phyloP scores from a whole-genome alignment of 2,329 filamentous ascomycete species.

The Pseudogymnoascus sp. region DNA sequence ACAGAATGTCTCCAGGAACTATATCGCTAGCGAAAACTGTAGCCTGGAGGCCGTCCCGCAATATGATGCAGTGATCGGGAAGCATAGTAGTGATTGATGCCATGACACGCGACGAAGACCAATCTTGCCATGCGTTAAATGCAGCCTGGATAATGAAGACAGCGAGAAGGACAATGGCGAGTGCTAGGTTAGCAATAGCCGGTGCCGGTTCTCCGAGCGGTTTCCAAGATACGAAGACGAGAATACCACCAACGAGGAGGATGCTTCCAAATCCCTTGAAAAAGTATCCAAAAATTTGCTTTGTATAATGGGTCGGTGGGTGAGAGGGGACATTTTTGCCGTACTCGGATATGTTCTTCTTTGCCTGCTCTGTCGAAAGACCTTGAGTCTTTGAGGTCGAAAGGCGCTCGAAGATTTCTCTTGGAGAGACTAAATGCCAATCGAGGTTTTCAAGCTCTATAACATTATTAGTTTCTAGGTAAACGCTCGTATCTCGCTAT shows the following conservation, averaged over 20 bases:
- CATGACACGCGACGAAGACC: slow-evolving; percentile 71
- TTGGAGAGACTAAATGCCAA: slow-evolving; percentile 54
- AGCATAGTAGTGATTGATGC: slow-evolving; percentile 72
- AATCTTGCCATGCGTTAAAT: slow-evolving; percentile 67
- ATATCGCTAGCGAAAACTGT: slow-evolving; percentile 49
- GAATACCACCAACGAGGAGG: slow-evolving; percentile 56
- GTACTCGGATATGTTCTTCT: slow-evolving; percentile 47
- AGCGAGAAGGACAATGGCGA: slow-evolving; percentile 63
- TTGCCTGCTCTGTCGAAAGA: slow-evolving; percentile 50
- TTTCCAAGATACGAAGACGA: slow-evolving; percentile 71
- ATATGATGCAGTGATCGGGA: slow-evolving; percentile 60
- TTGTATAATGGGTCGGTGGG: slow-evolving; percentile 51
- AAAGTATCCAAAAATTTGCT: slow-evolving; percentile 58
- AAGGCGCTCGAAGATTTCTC: slow-evolving; percentile 53
- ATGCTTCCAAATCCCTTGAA: slow-evolving; percentile 71
- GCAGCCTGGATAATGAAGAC: slow-evolving; percentile 63
- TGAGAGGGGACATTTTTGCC: slow-evolving; percentile 61
- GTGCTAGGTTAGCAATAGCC: slow-evolving; percentile 58
- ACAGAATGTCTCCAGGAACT: slow-evolving; percentile 63
- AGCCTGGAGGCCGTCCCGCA: slow-evolving; percentile 48
- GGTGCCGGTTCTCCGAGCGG: slow-evolving; percentile 63
- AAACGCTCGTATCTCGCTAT: neutral
- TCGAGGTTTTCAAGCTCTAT: slow-evolving; percentile 55
- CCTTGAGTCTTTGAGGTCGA: slow-evolving; percentile 48
- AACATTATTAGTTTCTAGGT: slow-evolving; percentile 16